Evolutionary conservation across 192 early-diverging fungal genomes (phyloP).

Genomic region (Rhizophagus prolifer): DNA sequence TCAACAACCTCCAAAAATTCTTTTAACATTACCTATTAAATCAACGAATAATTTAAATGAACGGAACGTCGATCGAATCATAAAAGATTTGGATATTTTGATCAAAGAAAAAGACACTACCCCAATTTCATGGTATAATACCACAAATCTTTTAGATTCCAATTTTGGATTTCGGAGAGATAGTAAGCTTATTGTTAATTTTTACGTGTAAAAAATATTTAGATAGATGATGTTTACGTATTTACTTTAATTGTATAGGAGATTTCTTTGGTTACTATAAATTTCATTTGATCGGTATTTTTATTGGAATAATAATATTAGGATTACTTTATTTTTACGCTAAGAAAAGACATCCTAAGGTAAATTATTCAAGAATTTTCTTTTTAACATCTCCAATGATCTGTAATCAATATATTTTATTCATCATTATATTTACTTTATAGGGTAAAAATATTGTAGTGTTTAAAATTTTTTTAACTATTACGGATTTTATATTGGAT

Average conservation of each 20-base stretch:
- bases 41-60: background rate
- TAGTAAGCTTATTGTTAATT: background rate
- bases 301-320: background rate
- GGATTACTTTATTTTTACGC: background rate
- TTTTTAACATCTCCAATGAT: background rate
- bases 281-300: background rate
- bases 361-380: background rate
- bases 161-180: background rate
- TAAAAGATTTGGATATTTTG: conserved; percentile 6
- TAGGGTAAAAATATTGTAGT: conserved; percentile 2
- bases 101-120: conserved; percentile 3
- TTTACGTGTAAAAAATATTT: no score
- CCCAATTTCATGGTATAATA: background rate
- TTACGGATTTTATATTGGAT: conserved; percentile 7
- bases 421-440: background rate
- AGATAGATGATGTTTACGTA: background rate
- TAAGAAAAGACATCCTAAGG: background rate
- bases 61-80: background rate
- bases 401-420: background rate
- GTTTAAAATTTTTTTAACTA: background rate
- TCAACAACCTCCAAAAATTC: background rate
- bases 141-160: background rate
- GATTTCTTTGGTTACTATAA: background rate
- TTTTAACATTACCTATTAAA: background rate
- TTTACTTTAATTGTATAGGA: background rate